Conservation (phyloP, 140 eudicot genomes). For the Oenanthe javanica region DNA sequence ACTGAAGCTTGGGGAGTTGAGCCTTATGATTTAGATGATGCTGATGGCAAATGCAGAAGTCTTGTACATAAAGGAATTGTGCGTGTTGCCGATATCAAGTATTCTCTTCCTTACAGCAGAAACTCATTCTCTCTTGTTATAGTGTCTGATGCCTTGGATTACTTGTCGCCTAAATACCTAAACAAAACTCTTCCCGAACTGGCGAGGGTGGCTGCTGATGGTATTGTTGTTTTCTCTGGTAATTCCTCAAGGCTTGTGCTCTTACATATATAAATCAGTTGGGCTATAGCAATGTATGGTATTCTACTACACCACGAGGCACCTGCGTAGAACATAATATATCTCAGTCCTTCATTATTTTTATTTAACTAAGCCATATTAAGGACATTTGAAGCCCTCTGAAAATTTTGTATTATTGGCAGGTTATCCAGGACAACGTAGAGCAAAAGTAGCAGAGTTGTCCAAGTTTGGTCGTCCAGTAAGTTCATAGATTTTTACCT, state of each 20-base stretch:
- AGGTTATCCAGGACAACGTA: slow-evolving; percentile 85
- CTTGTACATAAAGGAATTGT: slow-evolving; percentile 81
- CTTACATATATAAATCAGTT: not conserved
- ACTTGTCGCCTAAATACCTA: slow-evolving; percentile 86
- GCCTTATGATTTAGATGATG: slow-evolving; percentile 85
- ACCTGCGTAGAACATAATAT: not conserved
- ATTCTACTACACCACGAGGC: not conserved
- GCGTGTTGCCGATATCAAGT: slow-evolving; percentile 87
- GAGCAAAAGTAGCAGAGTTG: slow-evolving; percentile 69
- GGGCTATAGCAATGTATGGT: not conserved
- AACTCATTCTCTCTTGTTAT: slow-evolving; percentile 86
- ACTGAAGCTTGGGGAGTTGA: slow-evolving; percentile 97
- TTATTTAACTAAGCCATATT: not conserved
- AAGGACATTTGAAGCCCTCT: not conserved
- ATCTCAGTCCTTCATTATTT: not conserved
- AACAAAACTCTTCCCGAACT: slow-evolving; percentile 88
- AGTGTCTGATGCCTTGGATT: slow-evolving; percentile 88
- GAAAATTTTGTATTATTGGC: not conserved
- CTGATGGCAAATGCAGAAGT: slow-evolving; percentile 65
- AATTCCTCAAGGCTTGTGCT: slow-evolving; percentile 16
- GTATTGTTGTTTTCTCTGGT: slow-evolving; percentile 86
- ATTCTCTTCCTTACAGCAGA: slow-evolving; percentile 73
- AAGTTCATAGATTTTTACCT: slow-evolving; percentile 26
- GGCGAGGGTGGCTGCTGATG: slow-evolving; percentile 85
- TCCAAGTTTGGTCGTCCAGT: slow-evolving; percentile 93